phyloP scores from a whole-genome alignment of 176 grass and related monocot genomes.

The Oryza nivara region DNA sequence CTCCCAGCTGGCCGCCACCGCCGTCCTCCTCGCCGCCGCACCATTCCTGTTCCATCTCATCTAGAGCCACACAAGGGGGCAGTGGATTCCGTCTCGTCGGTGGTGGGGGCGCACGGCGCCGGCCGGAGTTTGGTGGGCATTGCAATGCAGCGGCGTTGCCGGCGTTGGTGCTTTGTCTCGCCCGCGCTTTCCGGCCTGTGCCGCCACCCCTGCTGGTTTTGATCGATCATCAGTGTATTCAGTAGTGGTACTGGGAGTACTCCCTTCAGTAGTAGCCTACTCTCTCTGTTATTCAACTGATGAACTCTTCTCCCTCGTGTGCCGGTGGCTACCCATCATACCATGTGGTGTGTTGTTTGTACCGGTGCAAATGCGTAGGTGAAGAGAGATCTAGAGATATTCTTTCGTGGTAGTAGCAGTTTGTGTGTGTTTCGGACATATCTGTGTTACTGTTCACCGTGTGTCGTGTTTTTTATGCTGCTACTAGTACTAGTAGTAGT shows the following conservation, averaged over 20 bases:
- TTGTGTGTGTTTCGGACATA: conserved; percentile 24
- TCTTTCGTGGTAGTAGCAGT: conserved; percentile 37
- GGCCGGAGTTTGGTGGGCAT: conserved; percentile 19
- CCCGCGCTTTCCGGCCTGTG: not conserved
- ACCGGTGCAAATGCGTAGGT: not conserved
- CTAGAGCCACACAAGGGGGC: not conserved
- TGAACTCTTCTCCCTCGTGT: not conserved
- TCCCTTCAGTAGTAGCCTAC: not conserved
- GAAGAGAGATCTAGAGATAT: conserved; percentile 33
- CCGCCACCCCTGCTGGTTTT: conserved; percentile 23
- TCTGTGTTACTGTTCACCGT: not conserved
- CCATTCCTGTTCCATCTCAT: not conserved
- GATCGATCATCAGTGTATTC: not conserved
- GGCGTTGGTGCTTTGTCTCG: not conserved
- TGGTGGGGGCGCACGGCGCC: not conserved
- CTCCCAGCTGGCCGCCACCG: not conserved
- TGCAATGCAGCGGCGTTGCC: not conserved
- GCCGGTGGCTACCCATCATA: conserved; percentile 2
- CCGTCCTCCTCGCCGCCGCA: not conserved
- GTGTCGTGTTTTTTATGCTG: not conserved
- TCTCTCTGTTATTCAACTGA: not conserved
- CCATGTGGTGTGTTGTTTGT: conserved; percentile 23
- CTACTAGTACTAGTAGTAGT: not conserved
- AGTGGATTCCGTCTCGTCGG: not conserved
- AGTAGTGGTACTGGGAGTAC: too few relatives aligned